phyloP scores from a whole-genome alignment of 1,284 basidiomycete genomes.

The Calocybe gambosa region DNA sequence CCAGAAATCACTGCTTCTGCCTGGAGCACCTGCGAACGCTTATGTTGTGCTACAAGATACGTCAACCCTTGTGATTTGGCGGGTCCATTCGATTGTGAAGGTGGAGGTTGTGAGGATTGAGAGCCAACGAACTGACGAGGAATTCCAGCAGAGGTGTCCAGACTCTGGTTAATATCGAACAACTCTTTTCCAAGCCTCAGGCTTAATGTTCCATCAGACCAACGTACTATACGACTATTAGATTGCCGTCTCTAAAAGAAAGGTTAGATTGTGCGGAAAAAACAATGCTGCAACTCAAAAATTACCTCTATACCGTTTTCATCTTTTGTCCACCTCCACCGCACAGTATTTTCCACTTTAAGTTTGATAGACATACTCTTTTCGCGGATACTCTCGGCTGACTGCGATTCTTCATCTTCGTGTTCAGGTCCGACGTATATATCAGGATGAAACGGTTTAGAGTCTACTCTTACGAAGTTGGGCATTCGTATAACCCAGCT shows the following conservation, averaged over 20 bases:
- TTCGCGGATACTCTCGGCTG: constrained; percentile 55
- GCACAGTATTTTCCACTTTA: constrained; percentile 84
- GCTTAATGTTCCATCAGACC: constrained; percentile 88
- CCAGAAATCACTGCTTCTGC: constrained; percentile 80
- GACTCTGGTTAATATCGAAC: constrained; percentile 77
- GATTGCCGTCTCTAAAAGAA: constrained; percentile 63
- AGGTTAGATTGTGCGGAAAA: constrained; percentile 4
- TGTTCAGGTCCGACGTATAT: constrained; percentile 78
- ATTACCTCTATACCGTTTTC: constrained; percentile 64
- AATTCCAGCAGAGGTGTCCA: constrained; percentile 64
- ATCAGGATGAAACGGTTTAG: constrained; percentile 76
- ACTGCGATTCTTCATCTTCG: constrained; percentile 58
- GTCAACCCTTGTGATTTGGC: constrained; percentile 65
- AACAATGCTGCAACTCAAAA: constrained; percentile 11
- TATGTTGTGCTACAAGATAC: constrained; percentile 88
- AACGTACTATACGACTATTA: constrained; percentile 82
- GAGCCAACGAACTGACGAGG: constrained; percentile 47
- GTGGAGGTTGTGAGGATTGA: constrained; percentile 24
- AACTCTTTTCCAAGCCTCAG: constrained; percentile 86
- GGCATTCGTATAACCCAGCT: constrained; percentile 81
- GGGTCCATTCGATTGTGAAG: constrained; percentile 29
- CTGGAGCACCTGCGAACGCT: constrained; percentile 79
- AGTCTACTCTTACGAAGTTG: constrained; percentile 77
- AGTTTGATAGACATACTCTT: constrained; percentile 77
- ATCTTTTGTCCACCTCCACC: constrained; percentile 85